Conservation (phyloP, 495 filamentous ascomycete genomes). For the Parathielavia hyrcaniae region DNA sequence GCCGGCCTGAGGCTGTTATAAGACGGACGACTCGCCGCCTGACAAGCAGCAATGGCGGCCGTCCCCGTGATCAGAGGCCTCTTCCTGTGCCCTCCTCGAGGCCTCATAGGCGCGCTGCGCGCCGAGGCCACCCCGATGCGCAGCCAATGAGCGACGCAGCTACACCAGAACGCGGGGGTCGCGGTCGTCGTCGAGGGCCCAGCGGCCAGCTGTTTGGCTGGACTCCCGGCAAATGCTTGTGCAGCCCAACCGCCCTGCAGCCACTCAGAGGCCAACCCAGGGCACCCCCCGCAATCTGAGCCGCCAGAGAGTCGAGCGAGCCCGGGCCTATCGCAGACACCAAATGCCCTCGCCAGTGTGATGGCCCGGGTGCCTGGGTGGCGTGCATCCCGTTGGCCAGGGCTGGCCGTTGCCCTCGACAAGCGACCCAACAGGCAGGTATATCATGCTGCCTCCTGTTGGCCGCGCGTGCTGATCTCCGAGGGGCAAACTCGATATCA, state of each 20-base stretch:
- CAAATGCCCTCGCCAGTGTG: neutral
- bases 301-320: neutral
- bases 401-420: neutral
- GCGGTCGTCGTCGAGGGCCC: neutral
- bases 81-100: neutral
- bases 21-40: neutral
- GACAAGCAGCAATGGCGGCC: neutral
- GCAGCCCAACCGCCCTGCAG: neutral
- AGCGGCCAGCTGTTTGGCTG: too few relatives aligned
- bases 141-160: neutral
- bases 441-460: neutral
- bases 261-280: slow-evolving; percentile 3
- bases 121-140: neutral
- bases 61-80: slow-evolving; percentile 1
- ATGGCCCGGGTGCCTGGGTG: neutral
- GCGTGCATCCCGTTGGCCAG: slow-evolving; percentile 7
- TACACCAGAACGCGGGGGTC: neutral
- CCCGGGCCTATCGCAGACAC: slow-evolving; percentile 5
- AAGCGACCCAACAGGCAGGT: slow-evolving; percentile 4
- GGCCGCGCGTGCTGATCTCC: neutral
- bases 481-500: neutral
- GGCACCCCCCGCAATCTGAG: slow-evolving; percentile 5
- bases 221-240: too few relatives aligned
- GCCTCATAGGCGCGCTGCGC: neutral
- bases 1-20: neutral